Base-by-base conservation (phyloP, 371 early-diverging fungal species). In the Apophysomyces trapeziformis region DNA sequence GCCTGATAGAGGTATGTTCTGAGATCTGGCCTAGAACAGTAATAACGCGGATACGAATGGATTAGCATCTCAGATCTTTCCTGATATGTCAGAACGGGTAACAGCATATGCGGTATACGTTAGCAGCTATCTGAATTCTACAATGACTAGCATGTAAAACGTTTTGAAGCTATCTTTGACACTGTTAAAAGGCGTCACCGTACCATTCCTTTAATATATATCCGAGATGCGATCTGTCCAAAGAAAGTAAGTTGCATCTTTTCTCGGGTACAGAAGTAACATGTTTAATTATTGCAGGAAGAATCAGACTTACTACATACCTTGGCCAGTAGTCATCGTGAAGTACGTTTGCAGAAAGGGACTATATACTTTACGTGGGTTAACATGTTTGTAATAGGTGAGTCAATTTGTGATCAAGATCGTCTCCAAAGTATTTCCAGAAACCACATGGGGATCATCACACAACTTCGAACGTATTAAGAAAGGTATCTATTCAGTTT, bases 401-500 rank as follows among this genome's bases (percentile, higher is more conserved):
- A 1, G 21, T 21, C 54, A 50, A 50, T 77, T 74, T 58, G 18
- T 67, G 12, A 41, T 16, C 4, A 41, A 39, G 5, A 61, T 59
- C 39, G 11, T 87, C 2, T 67, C 76, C 32, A 65, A 67, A 3
- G 68, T 87, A 4, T 76, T 90, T 38, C 90, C 92, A 1, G 32
- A 68, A 0, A 70, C 61, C 3, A 78, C 89, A 58, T 87, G 84
- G 78, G 91, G 90, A 4, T 75, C 76, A 7, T 47, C 39, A 7
- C 69, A 80, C 7, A 92, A 92, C 44, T 63, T 79, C 13, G 39
- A 60, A 0, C 56, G 76, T 4, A 65, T 89, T 7, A 63, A 79
- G 7, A 68, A 76, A 75, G 77, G 89, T 86, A 73, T 7, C 11
- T 41, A 21, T n/a, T 41, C 32, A 26, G 32, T 26, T 26, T 26